Evolutionary conservation across 352 stramenopile species (phyloP).

Genomic region (Aphanomyces euteiches): DNA sequence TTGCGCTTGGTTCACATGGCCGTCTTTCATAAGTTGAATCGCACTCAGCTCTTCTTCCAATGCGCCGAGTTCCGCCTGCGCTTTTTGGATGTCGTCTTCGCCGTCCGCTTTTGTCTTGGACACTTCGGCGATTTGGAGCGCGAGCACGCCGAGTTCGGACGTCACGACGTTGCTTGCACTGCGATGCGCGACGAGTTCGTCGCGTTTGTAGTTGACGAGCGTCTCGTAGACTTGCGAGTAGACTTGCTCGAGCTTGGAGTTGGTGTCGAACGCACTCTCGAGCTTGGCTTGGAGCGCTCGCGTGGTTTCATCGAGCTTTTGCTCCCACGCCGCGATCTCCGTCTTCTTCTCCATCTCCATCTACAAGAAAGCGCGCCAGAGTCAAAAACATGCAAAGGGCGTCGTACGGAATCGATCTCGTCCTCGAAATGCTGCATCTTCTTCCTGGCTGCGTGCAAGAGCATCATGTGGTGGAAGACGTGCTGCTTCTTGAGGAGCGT

Average conservation of each 20-base stretch:
- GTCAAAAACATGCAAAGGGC: too few species aligned
- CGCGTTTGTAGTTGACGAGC: constrained; percentile 76
- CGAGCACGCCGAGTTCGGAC: constrained; percentile 69
- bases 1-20: constrained; percentile 52
- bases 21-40: constrained; percentile 52
- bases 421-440: constrained; percentile 38
- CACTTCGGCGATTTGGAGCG: constrained; percentile 74
- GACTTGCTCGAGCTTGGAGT: constrained; percentile 30
- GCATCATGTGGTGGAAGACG: constrained; percentile 48
- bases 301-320: constrained; percentile 22
- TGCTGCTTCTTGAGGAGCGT: constrained; percentile 56
- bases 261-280: background rate
- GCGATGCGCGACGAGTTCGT: constrained; percentile 68
- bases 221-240: constrained; percentile 64
- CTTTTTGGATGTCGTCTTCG: constrained; percentile 52
- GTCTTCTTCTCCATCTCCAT: constrained; percentile 24
- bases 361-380: background rate
- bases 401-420: constrained; percentile 18
- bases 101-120: constrained; percentile 51
- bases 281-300: background rate
- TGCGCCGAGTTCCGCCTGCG: constrained; percentile 48
- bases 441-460: constrained; percentile 40
- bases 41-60: constrained; percentile 39
- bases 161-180: constrained; percentile 65
- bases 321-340: background rate